Percentiles rank a stretch among this genome's conserved stretches.
phyloP scores from a whole-genome alignment of 2,329 filamentous ascomycete genomes.

The Fusarium proliferatum region DNA sequence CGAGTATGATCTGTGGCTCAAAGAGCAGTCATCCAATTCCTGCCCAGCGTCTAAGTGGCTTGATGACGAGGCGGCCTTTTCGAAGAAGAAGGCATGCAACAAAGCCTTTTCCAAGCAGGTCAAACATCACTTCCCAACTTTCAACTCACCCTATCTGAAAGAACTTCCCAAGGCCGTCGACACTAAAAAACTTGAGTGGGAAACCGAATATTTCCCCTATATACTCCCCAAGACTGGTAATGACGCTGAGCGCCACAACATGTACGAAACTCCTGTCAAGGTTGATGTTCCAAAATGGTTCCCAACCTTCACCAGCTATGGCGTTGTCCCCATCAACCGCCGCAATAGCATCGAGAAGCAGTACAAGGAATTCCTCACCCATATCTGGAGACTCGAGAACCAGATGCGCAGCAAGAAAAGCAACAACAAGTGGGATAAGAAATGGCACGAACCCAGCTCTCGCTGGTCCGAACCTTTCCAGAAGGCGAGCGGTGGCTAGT shows the following conservation, averaged over 20 bases:
- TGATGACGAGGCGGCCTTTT: neutral
- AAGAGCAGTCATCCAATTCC: neutral
- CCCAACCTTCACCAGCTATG: slow-evolving; percentile 14
- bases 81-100: slow-evolving; percentile 17
- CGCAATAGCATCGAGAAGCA: slow-evolving; percentile 2
- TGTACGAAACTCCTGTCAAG: neutral
- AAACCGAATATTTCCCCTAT: slow-evolving; percentile 1
- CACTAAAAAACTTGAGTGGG: neutral
- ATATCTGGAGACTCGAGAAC: slow-evolving; percentile 29
- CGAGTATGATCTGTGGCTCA: slow-evolving; percentile 11
- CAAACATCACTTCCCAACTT: slow-evolving; percentile 1
- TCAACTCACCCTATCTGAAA: neutral
- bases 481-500: slow-evolving; percentile 42
- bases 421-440: slow-evolving; percentile 30
- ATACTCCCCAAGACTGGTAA: neutral
- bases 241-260: neutral
- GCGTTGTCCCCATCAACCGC: slow-evolving; percentile 23
- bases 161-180: neutral
- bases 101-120: slow-evolving; percentile 17
- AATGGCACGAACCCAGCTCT: slow-evolving; percentile 34
- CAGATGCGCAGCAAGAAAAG: slow-evolving; percentile 3
- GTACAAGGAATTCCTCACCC: slow-evolving; percentile 34
- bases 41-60: slow-evolving; percentile 10
- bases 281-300: slow-evolving; percentile 37
- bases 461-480: slow-evolving; percentile 33